Conservation (phyloP, 495 filamentous ascomycete genomes). For the Xylaria curta region DNA sequence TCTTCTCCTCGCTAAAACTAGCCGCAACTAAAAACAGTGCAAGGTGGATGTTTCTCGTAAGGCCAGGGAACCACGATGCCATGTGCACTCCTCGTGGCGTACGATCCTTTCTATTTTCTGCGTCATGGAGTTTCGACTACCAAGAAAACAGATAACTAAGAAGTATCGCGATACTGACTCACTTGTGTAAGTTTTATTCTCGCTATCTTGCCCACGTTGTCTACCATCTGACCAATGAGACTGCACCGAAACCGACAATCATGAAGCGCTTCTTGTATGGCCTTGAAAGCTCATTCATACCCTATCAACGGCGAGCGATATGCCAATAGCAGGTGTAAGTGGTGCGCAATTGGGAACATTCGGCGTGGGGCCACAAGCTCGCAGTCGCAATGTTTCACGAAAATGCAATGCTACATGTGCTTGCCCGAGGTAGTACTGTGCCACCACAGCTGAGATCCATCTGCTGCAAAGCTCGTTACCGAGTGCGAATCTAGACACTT, state of each 20-base stretch:
- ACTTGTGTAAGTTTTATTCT: not conserved
- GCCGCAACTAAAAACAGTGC: conserved; percentile 24
- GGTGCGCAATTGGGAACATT: not conserved
- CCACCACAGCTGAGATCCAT: conserved; percentile 19
- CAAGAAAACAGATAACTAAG: not conserved
- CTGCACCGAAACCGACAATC: not conserved
- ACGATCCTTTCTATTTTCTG: conserved; percentile 25
- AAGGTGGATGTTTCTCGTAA: conserved; percentile 5
- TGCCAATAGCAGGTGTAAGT: not conserved
- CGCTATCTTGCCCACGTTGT: not conserved
- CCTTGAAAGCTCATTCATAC: not conserved
- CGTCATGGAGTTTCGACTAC: not conserved
- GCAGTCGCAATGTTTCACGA: conserved; percentile 18
- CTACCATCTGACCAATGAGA: not conserved
- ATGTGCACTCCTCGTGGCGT: conserved; percentile 21
- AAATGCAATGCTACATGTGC: not conserved
- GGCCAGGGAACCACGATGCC: conserved; percentile 8
- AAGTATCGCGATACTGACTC: not conserved
- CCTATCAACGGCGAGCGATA: not conserved
- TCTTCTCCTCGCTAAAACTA: conserved; percentile 17
- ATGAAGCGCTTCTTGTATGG: not conserved
- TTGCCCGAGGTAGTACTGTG: conserved; percentile 13
- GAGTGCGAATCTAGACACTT: conserved; percentile 11
- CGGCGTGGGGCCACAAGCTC: not conserved
- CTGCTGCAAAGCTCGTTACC: conserved; percentile 8